Evolutionary conservation across 306 rosid species (phyloP).

Genomic region (Inga oerstediana): DNA sequence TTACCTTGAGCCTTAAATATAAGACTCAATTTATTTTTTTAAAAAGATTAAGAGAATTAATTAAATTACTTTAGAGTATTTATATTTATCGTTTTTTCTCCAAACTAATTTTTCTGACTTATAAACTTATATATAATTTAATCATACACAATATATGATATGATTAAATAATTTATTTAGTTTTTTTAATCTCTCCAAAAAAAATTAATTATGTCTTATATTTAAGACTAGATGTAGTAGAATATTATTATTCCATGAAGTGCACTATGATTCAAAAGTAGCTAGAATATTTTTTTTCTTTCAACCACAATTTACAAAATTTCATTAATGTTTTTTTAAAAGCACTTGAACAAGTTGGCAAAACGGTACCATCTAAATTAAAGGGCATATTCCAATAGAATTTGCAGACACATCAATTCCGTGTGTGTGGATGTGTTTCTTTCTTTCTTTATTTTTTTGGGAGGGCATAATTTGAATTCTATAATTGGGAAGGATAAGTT

Average conservation of each 20-base stretch:
- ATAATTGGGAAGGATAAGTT: neutral
- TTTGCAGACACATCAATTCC: neutral
- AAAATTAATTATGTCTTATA: no score
- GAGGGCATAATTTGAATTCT: neutral
- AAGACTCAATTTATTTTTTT: accelerated
- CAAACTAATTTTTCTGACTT: no score
- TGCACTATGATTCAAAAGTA: neutral
- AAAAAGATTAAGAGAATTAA: no score
- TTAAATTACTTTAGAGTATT: no score
- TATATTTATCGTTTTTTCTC: no score
- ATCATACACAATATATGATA: no score
- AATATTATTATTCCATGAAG: neutral
- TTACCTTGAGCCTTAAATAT: no score
- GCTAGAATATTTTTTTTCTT: neutral
- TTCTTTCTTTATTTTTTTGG: neutral
- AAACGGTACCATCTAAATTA: neutral
- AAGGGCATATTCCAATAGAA: neutral
- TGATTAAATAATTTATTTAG: no score
- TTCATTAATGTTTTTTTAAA: neutral
- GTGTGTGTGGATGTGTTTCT: neutral
- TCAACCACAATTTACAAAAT: neutral
- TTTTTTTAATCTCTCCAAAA: no score
- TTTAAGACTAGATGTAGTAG: no score
- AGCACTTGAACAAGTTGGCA: neutral
- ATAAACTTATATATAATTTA: no score